Base-by-base conservation (phyloP, 2,329 filamentous ascomycete species). In the Aspergillus japonicus region DNA sequence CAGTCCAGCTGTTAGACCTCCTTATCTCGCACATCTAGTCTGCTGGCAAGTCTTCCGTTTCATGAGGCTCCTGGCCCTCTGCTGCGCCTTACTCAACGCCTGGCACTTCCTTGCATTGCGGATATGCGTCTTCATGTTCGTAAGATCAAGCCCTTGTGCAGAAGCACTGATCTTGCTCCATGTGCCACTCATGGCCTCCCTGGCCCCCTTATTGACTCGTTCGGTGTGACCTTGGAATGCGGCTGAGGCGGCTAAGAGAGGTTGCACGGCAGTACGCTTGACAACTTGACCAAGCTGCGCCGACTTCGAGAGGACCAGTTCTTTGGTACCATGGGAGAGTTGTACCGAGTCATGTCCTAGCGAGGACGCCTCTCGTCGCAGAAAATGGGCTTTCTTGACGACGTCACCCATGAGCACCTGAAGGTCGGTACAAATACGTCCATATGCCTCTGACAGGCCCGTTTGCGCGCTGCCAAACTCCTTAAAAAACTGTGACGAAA, bases 381-480 rank as follows among this genome's bases (percentile, higher is more conserved):
- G 53, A 47, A 67, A 53, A 61, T 77, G 72, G 12, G 75, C 69
- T 57, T 66, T 68, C 56, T 71, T 73, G 47, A 76, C 72, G 26
- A 73, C 71, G 64, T 77, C 73, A 14, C 71, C 75, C 62, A 78
- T 64, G 47, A 74, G 64, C 10, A 73, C 67, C 58, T 78, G 75
- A 4, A 80, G 53, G 62, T 77, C 75, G 24, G 71, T 75, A 33
- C 66, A 73, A 24, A 79, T 61, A 55, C 75, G 76, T 52, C 66
- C 68, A 55, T 75, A 79, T 12, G 72, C 72, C 49, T 73, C 72
- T 8, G 70, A 71, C 24, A 80, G 66, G 19, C 73, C 72, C 2
- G 66, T 75, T 56, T 79, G 76, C 14, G 77, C 75, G 5, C 63
- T 69, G 14, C 62, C 70, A 21, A 78, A 63, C 49, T 80, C 78